Evolutionary conservation across 441 rosid genomes (phyloP), one percentile per base, ranked within the genome.

Genomic region (Populus tomentosa): DNA sequence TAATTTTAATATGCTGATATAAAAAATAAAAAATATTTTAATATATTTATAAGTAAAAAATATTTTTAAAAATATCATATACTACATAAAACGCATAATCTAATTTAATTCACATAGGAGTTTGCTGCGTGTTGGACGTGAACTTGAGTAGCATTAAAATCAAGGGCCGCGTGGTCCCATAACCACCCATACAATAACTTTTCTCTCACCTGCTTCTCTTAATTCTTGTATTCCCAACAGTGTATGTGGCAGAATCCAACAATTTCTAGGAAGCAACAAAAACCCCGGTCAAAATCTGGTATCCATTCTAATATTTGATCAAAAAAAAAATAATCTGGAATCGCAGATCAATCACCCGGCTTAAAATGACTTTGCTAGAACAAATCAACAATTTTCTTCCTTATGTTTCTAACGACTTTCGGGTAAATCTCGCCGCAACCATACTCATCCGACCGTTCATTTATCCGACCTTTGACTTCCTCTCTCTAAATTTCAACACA

Each of bases 381-480:
- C 59, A 61, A 33, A 42, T 59, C 74, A 35, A 4, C 64, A 4
- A 20, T 6, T 32, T 32, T 40, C 9, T 3, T 3, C 7, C 3
- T 21, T 26, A 10, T 18, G 26, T 46, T 14, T 32, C 18, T 20
- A 53, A 72, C 23, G 72, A 66, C 61, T 56, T 28, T 32, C 71
- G 6, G 56, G 59, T 10, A 14, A 38, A 64, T 76, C 63, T 24
- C 3, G 32, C 64, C 33, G 80, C 72, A 69, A 70, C 67, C 76
- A 53, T 3, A 10, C 20, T 26, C 28, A 35, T 73, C 78, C 40
- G 68, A 67, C 84, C 80, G 69, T 76, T 82, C 36, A 2, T 33
- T 28, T 72, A 10, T 70, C 63, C 74, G 82, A 82, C 82, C 70
- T 62, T 76, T 32, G 84, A 70, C 80, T 36, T 66, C 2, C 38